Evolutionary conservation across 495 filamentous ascomycete species (phyloP).

Genomic region (Penicillium goetzii): DNA sequence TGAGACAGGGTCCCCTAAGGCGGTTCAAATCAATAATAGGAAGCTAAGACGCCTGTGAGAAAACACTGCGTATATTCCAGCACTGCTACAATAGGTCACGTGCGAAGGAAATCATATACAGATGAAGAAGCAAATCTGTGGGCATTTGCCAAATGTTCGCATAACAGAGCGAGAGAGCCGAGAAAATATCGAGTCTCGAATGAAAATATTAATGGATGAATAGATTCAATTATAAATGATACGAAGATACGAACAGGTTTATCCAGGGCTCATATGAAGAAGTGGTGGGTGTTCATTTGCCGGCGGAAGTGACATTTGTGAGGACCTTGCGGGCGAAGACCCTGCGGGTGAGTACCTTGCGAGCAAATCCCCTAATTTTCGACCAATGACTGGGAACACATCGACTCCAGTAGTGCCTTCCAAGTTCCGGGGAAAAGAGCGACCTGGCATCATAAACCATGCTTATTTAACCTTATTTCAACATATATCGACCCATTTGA

Average conservation of each 20-base stretch:
- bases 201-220: too few species aligned
- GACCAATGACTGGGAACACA: not conserved
- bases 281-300: not conserved
- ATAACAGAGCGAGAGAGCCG: not conserved
- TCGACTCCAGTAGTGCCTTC: not conserved
- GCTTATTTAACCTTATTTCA: conserved; percentile 1
- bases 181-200: not conserved
- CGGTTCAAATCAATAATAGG: too few species aligned
- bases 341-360: conserved; percentile 3
- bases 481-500: not conserved
- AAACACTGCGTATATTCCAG: not conserved
- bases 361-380: not conserved
- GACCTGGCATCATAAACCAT: not conserved
- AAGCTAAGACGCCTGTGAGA: not conserved
- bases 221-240: not conserved
- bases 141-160: not conserved
- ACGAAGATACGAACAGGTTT: not conserved
- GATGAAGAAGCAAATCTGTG: not conserved
- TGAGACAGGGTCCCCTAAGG: not conserved
- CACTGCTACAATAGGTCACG: not conserved
- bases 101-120: not conserved
- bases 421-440: not conserved
- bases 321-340: not conserved
- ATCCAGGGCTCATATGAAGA: not conserved
- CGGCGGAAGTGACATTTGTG: not conserved